Percentiles rank a stretch among this genome's conserved stretches.
Conservation (phyloP, 2,329 filamentous ascomycete species). For the Pseudophaeomoniella oleicola region DNA sequence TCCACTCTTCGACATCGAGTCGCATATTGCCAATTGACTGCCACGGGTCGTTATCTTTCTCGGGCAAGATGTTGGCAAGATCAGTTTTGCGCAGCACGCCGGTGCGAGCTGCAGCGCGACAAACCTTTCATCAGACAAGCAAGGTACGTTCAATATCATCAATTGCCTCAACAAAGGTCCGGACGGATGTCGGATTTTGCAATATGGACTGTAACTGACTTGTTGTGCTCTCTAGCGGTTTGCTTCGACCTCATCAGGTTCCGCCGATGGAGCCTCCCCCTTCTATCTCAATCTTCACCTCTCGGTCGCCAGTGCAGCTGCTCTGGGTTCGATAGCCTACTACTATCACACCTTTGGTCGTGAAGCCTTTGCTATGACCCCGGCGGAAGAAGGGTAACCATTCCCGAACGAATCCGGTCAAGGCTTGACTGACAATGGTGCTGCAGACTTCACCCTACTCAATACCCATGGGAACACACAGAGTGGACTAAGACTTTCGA, state of each 20-base stretch:
- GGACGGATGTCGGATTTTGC: conserved; percentile 12
- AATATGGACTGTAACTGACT: conserved; percentile 16
- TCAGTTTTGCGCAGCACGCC: conserved; percentile 80
- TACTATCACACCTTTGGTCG: conserved; percentile 95
- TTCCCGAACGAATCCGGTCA: conserved; percentile 8
- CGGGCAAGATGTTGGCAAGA: conserved; percentile 73
- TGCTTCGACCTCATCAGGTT: conserved; percentile 56
- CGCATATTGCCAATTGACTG: not conserved
- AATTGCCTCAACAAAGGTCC: conserved; percentile 19
- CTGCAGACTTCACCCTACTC: conserved; percentile 70
- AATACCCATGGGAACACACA: conserved; percentile 91
- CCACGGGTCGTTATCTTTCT: not conserved
- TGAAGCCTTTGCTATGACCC: conserved; percentile 75
- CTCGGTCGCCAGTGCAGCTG: conserved; percentile 70
- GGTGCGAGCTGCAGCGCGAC: conserved; percentile 64
- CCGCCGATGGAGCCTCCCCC: conserved; percentile 55
- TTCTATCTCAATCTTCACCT: conserved; percentile 77
- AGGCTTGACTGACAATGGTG: conserved; percentile 13
- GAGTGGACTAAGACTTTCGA: conserved; percentile 94
- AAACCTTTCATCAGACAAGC: conserved; percentile 54
- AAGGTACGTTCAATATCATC: conserved; percentile 52
- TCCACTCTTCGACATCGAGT: not conserved
- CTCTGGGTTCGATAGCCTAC: conserved; percentile 83
- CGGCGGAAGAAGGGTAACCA: conserved; percentile 92
- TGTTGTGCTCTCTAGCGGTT: conserved; percentile 30